Conservation (phyloP, 768 basidiomycete genomes). For the Postia placenta region DNA sequence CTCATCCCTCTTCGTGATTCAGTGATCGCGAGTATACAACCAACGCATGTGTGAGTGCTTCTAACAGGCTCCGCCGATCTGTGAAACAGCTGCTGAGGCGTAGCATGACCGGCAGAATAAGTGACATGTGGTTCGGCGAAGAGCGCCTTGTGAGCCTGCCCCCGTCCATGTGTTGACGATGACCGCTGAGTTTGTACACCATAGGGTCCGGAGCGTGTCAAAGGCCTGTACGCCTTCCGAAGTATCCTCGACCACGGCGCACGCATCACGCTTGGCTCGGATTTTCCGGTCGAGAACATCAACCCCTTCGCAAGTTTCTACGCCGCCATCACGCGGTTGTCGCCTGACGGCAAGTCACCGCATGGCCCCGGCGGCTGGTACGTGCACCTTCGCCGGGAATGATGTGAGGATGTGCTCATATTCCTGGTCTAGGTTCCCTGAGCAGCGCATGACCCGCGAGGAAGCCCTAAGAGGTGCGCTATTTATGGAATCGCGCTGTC, state of each 20-base stretch:
- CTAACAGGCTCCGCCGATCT: not conserved
- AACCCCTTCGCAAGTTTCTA: conserved; percentile 84
- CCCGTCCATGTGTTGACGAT: not conserved
- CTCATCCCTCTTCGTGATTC: no score
- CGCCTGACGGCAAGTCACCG: conserved; percentile 66
- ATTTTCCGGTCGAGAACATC: conserved; percentile 85
- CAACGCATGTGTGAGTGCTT: conserved; percentile 72
- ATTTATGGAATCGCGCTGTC: no score
- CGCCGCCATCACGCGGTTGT: conserved; percentile 78
- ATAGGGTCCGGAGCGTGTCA: conserved; percentile 79
- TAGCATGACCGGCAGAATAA: conserved; percentile 39
- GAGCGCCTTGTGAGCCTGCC: conserved; percentile 56
- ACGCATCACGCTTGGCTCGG: conserved; percentile 75
- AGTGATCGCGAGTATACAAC: conserved; percentile 91
- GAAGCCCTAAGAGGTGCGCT: conserved; percentile 70
- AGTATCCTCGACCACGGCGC: conserved; percentile 60
- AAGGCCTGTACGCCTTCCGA: conserved; percentile 83
- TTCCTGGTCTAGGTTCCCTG: conserved; percentile 59
- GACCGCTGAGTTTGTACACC: conserved; percentile 6
- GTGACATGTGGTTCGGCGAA: conserved; percentile 90
- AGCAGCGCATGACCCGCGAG: conserved; percentile 65
- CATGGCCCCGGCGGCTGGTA: conserved; percentile 83
- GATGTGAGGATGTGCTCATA: conserved; percentile 3
- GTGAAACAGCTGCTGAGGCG: not conserved
- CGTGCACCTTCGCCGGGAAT: no score